These are phyloP conservation scores for Solanum tarijense DNA, from an alignment of 257 asterid genomes.

Conservation along the genomic window DNA sequence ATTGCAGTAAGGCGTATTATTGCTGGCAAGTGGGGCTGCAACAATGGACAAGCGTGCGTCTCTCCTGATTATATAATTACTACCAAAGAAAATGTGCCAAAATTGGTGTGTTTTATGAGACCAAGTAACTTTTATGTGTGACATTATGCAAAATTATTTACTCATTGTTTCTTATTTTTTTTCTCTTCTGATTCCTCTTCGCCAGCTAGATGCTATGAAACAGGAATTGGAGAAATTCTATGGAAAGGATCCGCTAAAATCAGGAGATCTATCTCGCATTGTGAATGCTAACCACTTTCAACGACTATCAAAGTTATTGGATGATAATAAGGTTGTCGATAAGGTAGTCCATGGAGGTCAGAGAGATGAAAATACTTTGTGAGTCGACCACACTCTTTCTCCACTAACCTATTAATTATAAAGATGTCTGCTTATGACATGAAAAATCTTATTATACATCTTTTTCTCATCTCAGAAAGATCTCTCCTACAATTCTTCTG, in stretches of 20 bases:
- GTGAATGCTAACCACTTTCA: constrained; percentile 58
- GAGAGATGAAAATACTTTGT: constrained; percentile 52
- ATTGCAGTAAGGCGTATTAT: constrained; percentile 66
- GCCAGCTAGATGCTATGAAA: constrained; percentile 51
- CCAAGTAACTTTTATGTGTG: not conserved
- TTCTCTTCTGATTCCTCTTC: constrained; percentile 1
- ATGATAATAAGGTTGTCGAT: constrained; percentile 62
- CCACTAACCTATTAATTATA: not conserved
- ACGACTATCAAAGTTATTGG: constrained; percentile 50
- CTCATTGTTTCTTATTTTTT: constrained; percentile 2
- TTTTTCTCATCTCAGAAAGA: constrained; percentile 37
- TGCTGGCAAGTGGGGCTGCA: constrained; percentile 92
- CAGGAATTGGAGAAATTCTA: constrained; percentile 62
- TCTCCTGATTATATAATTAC: constrained; percentile 82
- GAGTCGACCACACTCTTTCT: constrained; percentile 28
- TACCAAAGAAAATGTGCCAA: constrained; percentile 51
- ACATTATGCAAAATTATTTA: not conserved
- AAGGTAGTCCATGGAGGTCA: constrained; percentile 86
- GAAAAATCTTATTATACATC: not conserved
- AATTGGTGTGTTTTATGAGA: constrained; percentile 34
- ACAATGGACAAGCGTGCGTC: constrained; percentile 85
- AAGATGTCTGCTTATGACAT: not conserved
- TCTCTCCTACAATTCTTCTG: constrained; percentile 72
- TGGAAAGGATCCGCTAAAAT: constrained; percentile 66
- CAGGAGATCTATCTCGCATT: constrained; percentile 68